phyloP scores from a whole-genome alignment of 768 basidiomycete genomes.

The Floccularia luteovirens region DNA sequence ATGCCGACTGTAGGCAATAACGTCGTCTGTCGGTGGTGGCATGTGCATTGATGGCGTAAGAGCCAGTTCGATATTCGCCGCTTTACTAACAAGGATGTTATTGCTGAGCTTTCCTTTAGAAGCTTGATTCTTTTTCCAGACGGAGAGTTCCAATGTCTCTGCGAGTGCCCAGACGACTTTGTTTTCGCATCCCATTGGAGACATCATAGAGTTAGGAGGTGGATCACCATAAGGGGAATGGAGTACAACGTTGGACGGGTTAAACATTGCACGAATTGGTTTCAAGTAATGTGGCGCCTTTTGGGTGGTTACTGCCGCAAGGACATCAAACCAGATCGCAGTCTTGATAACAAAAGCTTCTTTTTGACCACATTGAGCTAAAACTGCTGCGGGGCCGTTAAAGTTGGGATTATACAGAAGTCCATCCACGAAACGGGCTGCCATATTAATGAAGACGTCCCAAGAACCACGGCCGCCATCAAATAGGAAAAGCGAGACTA shows the following conservation, averaged over 20 bases:
- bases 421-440: slow-evolving; percentile 43
- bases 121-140: slow-evolving; percentile 50
- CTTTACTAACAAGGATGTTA: slow-evolving; percentile 49
- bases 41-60: slow-evolving; percentile 11
- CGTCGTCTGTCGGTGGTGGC: slow-evolving; percentile 12
- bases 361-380: slow-evolving; percentile 38
- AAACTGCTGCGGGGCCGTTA: slow-evolving; percentile 33
- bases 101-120: slow-evolving; percentile 43
- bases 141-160: slow-evolving; percentile 56
- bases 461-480: slow-evolving; percentile 68
- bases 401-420: slow-evolving; percentile 32
- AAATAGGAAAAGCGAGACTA: slow-evolving; percentile 74
- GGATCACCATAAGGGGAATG: slow-evolving; percentile 14
- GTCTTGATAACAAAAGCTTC: slow-evolving; percentile 75
- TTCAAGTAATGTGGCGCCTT: slow-evolving; percentile 47
- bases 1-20: slow-evolving; percentile 20
- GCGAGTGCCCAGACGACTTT: slow-evolving; percentile 72
- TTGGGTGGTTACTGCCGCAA: slow-evolving; percentile 69
- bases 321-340: slow-evolving; percentile 82
- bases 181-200: slow-evolving; percentile 83
- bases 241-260: slow-evolving; percentile 32
- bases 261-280: slow-evolving; percentile 52
- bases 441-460: slow-evolving; percentile 58
- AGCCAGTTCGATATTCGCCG: slow-evolving; percentile 38
- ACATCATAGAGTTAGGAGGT: slow-evolving; percentile 61